Conservation (phyloP, 805 yeast species). For the Ogataea zsoltii region DNA sequence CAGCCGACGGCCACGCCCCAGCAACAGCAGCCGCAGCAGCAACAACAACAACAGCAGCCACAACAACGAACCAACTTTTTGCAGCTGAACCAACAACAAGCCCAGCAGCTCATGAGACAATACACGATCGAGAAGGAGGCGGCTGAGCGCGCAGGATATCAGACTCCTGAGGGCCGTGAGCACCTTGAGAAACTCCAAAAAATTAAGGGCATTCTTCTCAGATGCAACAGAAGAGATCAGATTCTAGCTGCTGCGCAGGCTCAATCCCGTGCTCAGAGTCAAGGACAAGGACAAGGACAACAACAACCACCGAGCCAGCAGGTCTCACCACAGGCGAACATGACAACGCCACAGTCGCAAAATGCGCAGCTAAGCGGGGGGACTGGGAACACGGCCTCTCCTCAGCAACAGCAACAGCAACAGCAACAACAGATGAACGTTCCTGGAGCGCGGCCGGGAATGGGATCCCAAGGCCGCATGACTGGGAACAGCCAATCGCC, state of each 20-base stretch:
- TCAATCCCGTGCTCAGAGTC: conserved; percentile 29
- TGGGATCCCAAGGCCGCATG: conserved; percentile 19
- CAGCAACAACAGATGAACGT: conserved; percentile 13
- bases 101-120: conserved; percentile 59
- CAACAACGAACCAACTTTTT: conserved; percentile 22
- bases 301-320: conserved; percentile 5
- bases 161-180: conserved; percentile 61
- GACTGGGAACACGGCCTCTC: conserved; percentile 13
- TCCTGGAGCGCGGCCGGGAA: conserved; percentile 26
- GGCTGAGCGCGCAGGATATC: conserved; percentile 63
- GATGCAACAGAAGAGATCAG: conserved; percentile 34
- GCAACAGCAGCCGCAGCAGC: conserved; percentile 6
- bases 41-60: conserved; percentile 15
- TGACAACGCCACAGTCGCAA: conserved; percentile 16
- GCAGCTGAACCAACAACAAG: conserved; percentile 49
- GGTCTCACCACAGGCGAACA: conserved; percentile 10
- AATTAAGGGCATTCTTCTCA: conserved; percentile 59
- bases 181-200: conserved; percentile 63
- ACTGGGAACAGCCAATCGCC: conserved; percentile 10
- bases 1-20: conserved; percentile 14
- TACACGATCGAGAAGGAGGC: conserved; percentile 58
- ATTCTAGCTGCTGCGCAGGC: conserved; percentile 32
- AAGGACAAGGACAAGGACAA: conserved; percentile 7
- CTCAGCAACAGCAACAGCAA: conserved; percentile 10
- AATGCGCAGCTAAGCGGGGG: conserved; percentile 15